These are phyloP conservation scores for Zymoseptoria pseudotritici DNA, from an alignment of 2,329 filamentous ascomycete species.

Conservation along the genomic window DNA sequence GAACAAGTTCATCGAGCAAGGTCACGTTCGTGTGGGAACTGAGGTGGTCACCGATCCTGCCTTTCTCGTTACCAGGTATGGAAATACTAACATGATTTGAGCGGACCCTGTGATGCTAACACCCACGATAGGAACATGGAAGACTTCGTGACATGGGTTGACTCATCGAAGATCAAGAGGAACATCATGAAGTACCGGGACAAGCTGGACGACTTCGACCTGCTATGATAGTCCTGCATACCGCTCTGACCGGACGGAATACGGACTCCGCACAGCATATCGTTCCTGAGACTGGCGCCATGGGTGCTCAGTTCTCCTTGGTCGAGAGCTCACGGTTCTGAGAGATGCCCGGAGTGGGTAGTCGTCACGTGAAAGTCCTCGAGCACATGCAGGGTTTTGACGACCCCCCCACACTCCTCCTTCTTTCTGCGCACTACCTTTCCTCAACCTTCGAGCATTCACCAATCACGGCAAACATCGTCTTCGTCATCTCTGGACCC, in stretches of 20 bases:
- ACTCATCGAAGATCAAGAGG: slow-evolving; percentile 93
- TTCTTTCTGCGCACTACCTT: slow-evolving; percentile 2
- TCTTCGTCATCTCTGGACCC: not conserved
- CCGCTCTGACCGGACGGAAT: not conserved
- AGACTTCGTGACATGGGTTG: slow-evolving; percentile 94
- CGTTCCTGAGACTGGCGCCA: not conserved
- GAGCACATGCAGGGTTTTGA: slow-evolving; percentile 7
- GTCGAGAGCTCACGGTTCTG: not conserved
- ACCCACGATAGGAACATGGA: slow-evolving; percentile 60
- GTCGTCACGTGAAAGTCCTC: slow-evolving; percentile 6
- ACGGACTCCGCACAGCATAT: not conserved
- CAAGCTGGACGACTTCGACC: slow-evolving; percentile 91
- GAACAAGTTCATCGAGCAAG: slow-evolving; percentile 84
- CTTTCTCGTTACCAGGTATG: slow-evolving; percentile 66
- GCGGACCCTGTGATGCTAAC: slow-evolving; percentile 4
- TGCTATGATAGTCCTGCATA: slow-evolving; percentile 52
- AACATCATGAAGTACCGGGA: slow-evolving; percentile 93
- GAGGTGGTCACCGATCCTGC: slow-evolving; percentile 86
- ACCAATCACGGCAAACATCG: not conserved
- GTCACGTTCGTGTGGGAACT: slow-evolving; percentile 84
- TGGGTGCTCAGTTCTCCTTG: not conserved
- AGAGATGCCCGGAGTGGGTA: not conserved
- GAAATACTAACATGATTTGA: not conserved
- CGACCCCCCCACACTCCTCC: slow-evolving; percentile 8
- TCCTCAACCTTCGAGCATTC: not conserved